Base-by-base conservation (phyloP, 192 early-diverging fungal species). In the Podila horticola region DNA sequence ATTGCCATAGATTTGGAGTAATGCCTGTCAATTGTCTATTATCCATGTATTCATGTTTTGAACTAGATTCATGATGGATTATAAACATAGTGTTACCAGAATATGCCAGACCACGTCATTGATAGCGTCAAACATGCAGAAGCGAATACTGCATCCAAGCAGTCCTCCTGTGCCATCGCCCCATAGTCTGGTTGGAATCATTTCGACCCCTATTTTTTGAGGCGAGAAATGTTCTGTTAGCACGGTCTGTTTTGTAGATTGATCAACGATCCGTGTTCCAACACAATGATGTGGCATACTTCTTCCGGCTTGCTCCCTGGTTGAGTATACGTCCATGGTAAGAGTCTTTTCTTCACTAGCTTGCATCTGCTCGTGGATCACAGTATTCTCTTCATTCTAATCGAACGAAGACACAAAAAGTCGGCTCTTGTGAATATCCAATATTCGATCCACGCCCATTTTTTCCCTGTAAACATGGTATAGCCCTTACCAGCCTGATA, bases 91-190 rank as follows among this genome's bases (percentile, higher is more conserved):
- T 2, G 41, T 58, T 75, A 82, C 87, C 48, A 90, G 58, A 13
- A 90, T 77, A 45, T 88, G 88, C 87, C 88, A 90, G 11, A 87
- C 75, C 38, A 86, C 72, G 13, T 85, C 83, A 17, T 85, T 83
- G 30, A 85, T 83, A 13, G 83, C 77, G 22, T 91, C 89, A 79
- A 88, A 92, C 51, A 87, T 85, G 79, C 92, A 93, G 74, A 88
- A 93, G 15, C 92, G 87, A 58, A 93, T 90, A 41, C 83, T 85
- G 62, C 90, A 90, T 59, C 90, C 88, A 20, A 87, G 67, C 55
- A 89, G 64, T 13, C 88, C 85, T n/a, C 84, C 83, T 4, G 81
- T 72, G 2, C 74, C 75, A 58, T 73, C 67, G 29, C 72, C 74
- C 87, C 87, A 88, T 12, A 64, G 58, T 31, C 49, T 66, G 3